A percentile compares a stretch with the other conserved stretches of the same genome.
These are phyloP conservation scores for Psophocarpus tetragonolobus DNA, from an alignment of 306 rosid genomes.

Conservation along the genomic window DNA sequence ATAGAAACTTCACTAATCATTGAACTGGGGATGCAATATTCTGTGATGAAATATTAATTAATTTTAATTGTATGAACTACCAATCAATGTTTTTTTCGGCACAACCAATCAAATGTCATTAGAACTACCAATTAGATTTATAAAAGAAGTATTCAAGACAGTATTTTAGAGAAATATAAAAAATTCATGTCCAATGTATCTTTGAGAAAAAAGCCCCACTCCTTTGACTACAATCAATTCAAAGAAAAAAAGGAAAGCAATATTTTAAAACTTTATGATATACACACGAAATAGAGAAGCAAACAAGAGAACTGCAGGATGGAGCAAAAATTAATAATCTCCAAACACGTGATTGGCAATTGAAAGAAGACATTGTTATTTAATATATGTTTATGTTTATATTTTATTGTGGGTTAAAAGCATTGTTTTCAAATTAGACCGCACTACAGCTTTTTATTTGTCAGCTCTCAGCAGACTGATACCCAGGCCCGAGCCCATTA, in stretches of 20 bases:
- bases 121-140: neutral
- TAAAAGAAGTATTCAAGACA: neutral
- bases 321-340: neutral
- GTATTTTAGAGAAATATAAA: neutral
- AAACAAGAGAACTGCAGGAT: constrained; percentile 1
- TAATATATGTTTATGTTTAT: neutral
- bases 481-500: neutral
- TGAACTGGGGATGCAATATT: too few species aligned
- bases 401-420: neutral
- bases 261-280: neutral
- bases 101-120: too few species aligned
- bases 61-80: neutral
- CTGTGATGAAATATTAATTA: neutral
- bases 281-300: constrained; percentile 26
- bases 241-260: neutral
- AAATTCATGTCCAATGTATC: neutral
- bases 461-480: neutral
- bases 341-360: neutral
- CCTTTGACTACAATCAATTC: constrained; percentile 9
- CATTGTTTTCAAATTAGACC: constrained; percentile 1
- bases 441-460: neutral
- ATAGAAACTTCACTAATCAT: constrained; percentile 16
- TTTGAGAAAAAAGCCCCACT: neutral
- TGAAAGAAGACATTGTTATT: constrained; percentile 1
- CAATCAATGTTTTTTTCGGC: neutral